These are phyloP conservation scores for Colletotrichum sansevieriae DNA, from an alignment of 2,329 filamentous ascomycete genomes.

Conservation along the genomic window DNA sequence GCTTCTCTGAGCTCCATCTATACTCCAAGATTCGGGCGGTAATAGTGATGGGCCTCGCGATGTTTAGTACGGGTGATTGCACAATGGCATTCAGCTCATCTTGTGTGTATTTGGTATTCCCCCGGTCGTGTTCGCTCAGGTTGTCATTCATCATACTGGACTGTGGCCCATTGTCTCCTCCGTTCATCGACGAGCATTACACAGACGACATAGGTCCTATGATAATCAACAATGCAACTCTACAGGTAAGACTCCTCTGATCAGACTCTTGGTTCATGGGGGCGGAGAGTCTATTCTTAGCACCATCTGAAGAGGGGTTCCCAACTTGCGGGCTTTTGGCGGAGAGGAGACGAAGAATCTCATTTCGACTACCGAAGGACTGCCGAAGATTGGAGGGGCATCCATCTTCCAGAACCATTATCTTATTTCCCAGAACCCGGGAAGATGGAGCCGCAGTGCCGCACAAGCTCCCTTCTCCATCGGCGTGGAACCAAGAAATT, in stretches of 20 bases:
- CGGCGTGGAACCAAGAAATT: too few relatives aligned
- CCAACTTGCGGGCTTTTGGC: neutral
- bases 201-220: neutral
- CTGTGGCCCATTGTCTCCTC: too few relatives aligned
- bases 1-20: neutral
- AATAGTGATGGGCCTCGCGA: neutral
- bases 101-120: too few relatives aligned
- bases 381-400: too few relatives aligned
- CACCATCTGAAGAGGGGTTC: neutral
- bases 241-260: neutral
- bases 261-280: too few relatives aligned
- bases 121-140: too few relatives aligned
- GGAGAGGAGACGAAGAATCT: neutral
- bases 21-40: neutral
- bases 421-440: slow-evolving; percentile 9
- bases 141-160: too few relatives aligned
- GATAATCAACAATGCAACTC: neutral
- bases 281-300: neutral
- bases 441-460: neutral
- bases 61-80: too few relatives aligned
- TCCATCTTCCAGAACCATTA: neutral
- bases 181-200: neutral
- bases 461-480: neutral
- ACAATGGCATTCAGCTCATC: neutral
- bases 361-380: slow-evolving; percentile 5